Base-by-base conservation (phyloP, 768 basidiomycete species). In the Termitomyces heimii region DNA sequence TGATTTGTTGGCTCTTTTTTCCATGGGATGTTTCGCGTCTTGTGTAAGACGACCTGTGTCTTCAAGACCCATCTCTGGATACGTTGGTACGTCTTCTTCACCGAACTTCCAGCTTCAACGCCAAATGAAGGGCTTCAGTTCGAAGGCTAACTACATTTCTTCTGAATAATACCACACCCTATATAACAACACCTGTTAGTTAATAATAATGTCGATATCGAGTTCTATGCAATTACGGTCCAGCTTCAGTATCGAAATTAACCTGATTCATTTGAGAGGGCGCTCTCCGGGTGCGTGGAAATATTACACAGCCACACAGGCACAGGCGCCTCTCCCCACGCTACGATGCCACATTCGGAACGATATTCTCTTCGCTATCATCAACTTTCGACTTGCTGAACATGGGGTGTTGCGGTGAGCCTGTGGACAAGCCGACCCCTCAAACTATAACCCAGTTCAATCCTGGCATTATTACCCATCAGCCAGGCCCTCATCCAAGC, bases 321-420 rank as follows among this genome's bases (percentile, higher is more conserved):
- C 54, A 70, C 67, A 59, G 32, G 42, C 58, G 59, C 52, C 43
- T 40, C 42, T 52, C 40, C 49, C 44, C 35, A 46, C 53, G 54
- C 43, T 45, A 55, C 59, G 61, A 62, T 51, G n/a, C 52, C 37
- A n/a, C 8, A 40, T 58, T 55, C 13, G 44, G 53, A 35, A 31
- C 49, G 29, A 22, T 48, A 37, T 58, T 34, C 37, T 39, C 34
- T 42, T 54, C 32, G 18, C 39, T 54, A 44, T 56, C 43, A 42
- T 53, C 47, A 52, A 54, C 55, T 24, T 42, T 28, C 54, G 53
- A 58, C 61, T 39, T 51, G 47, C 20, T 28, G n/a, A 71, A 62
- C 62, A 88, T 86, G 84, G 77, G 82, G 60, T 89, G 89, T 65
- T 91, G 88, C 66, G 85, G 86, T n/a, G 77, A 80, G 48, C 62